phyloP scores from a whole-genome alignment of 164 flowering plant species.

The Buxus sempervirens region DNA sequence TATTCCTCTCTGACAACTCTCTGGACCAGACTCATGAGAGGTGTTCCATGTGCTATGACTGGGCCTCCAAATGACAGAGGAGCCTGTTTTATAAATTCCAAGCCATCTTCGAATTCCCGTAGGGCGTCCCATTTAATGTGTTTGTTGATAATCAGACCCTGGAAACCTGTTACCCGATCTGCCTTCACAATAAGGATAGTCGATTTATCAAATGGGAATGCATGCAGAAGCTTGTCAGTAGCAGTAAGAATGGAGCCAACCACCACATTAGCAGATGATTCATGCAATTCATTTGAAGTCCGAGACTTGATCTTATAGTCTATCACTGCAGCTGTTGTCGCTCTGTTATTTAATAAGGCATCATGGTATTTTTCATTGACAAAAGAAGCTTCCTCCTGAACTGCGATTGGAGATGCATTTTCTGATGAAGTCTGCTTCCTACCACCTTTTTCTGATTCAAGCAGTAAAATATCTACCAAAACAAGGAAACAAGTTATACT shows the following conservation, averaged over 20 bases:
- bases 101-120: slow-evolving; percentile 35
- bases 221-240: slow-evolving; percentile 52
- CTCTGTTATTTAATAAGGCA: slow-evolving; percentile 30
- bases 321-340: slow-evolving; percentile 12
- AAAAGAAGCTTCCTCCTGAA: slow-evolving; percentile 11
- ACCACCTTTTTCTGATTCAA: slow-evolving; percentile 19
- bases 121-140: slow-evolving; percentile 65
- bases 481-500: background rate
- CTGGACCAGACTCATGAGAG: slow-evolving; percentile 58
- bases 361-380: slow-evolving; percentile 29
- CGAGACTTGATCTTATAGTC: slow-evolving; percentile 17
- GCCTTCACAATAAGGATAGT: slow-evolving; percentile 66
- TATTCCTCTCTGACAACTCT: slow-evolving; percentile 20
- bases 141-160: slow-evolving; percentile 79
- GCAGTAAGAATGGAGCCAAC: slow-evolving; percentile 70
- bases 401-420: slow-evolving; percentile 15
- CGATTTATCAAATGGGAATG: slow-evolving; percentile 63
- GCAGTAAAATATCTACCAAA: slow-evolving; percentile 38
- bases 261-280: slow-evolving; percentile 21
- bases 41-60: slow-evolving; percentile 43
- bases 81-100: slow-evolving; percentile 52
- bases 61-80: slow-evolving; percentile 89
- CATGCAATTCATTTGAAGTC: slow-evolving; percentile 19
- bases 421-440: slow-evolving; percentile 11
- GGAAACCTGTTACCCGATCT: slow-evolving; percentile 50